These are phyloP conservation scores for Apiotrichum veenhuisii DNA, from an alignment of 1,284 basidiomycete genomes.

Conservation along the genomic window DNA sequence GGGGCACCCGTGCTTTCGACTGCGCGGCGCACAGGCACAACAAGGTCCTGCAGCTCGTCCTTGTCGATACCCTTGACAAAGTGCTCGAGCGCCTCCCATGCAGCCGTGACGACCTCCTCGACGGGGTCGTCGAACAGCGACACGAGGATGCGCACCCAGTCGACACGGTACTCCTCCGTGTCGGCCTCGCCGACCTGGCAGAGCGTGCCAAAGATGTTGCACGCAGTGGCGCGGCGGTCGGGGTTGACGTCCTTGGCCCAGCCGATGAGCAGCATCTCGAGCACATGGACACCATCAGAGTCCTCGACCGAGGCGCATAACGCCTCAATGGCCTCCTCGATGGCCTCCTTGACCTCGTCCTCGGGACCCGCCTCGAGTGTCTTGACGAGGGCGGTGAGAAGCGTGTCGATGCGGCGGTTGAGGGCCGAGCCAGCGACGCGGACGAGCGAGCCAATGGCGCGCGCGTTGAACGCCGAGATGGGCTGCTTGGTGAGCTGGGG, in stretches of 20 bases:
- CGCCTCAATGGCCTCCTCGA: slow-evolving; percentile 67
- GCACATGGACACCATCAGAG: slow-evolving; percentile 75
- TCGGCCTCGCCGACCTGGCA: slow-evolving; percentile 75
- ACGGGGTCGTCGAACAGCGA: slow-evolving; percentile 77
- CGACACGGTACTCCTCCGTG: slow-evolving; percentile 75
- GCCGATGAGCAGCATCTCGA: slow-evolving; percentile 84
- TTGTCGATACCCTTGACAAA: slow-evolving; percentile 90
- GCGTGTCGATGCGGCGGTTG: slow-evolving; percentile 72
- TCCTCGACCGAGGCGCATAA: slow-evolving; percentile 63
- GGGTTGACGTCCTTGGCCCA: slow-evolving; percentile 77
- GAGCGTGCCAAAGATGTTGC: slow-evolving; percentile 71
- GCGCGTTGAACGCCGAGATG: slow-evolving; percentile 94
- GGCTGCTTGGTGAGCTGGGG: slow-evolving; percentile 86
- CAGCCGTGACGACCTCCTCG: slow-evolving; percentile 70
- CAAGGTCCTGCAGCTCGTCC: slow-evolving; percentile 83
- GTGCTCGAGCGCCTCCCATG: slow-evolving; percentile 77
- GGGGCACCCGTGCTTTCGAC: slow-evolving; percentile 82
- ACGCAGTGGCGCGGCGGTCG: slow-evolving; percentile 69
- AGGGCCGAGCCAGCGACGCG: slow-evolving; percentile 88
- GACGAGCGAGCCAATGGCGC: slow-evolving; percentile 82
- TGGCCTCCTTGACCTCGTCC: slow-evolving; percentile 66
- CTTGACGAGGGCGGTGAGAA: slow-evolving; percentile 71
- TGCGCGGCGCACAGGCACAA: slow-evolving; percentile 80
- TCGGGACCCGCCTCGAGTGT: slow-evolving; percentile 59
- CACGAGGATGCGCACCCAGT: slow-evolving; percentile 93